Percentiles rank a stretch among this genome's conserved stretches.
Conservation (phyloP, 2,329 filamentous ascomycete genomes). For the Raffaelea ambrosiae region DNA sequence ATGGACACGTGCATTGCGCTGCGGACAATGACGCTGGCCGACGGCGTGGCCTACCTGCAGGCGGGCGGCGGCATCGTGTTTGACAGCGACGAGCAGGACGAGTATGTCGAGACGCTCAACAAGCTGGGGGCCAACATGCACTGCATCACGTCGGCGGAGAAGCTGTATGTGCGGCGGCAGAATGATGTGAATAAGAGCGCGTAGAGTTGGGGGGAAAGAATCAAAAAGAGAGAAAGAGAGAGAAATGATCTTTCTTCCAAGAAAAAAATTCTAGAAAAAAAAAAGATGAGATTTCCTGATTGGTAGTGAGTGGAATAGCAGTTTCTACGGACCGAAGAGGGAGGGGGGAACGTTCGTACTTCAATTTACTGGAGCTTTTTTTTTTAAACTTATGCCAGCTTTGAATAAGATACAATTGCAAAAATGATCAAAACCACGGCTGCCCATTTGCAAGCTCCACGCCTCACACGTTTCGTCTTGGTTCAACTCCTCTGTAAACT, state of each 20-base stretch:
- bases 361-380: not conserved
- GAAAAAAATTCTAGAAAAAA: not conserved
- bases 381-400: no score
- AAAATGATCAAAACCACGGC: no score
- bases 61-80: slow-evolving; percentile 87
- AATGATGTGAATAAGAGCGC: slow-evolving; percentile 1
- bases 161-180: slow-evolving; percentile 38
- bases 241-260: not conserved
- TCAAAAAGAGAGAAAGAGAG: not conserved
- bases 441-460: no score
- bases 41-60: slow-evolving; percentile 85
- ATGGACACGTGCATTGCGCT: slow-evolving; percentile 84
- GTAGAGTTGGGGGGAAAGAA: not conserved
- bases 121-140: slow-evolving; percentile 87
- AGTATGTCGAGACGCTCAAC: slow-evolving; percentile 93
- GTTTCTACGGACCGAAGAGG: no score
- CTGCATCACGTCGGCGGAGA: slow-evolving; percentile 78
- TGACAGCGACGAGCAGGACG: slow-evolving; percentile 82
- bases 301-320: no score
- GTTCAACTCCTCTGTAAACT: no score
- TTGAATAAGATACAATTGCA: no score
- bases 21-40: slow-evolving; percentile 90
- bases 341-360: not conserved
- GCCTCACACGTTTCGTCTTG: no score
- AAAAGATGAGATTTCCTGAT: not conserved